These are phyloP conservation scores for Solanum dulcamara DNA, from an alignment of 257 asterid species.

Conservation along the genomic window DNA sequence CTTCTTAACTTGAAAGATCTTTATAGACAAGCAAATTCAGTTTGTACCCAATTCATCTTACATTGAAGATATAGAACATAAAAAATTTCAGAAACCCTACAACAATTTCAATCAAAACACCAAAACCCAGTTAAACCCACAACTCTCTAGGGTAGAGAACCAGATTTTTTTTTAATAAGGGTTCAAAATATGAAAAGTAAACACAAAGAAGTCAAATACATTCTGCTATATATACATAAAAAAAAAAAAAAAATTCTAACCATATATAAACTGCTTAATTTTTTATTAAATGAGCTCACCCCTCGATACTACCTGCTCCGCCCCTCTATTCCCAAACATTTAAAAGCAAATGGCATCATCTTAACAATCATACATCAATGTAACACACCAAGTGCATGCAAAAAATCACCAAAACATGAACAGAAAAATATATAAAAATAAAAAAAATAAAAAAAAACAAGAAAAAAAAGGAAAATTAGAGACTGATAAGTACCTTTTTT, in stretches of 20 bases:
- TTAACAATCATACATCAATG: not conserved
- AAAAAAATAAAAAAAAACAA: not conserved
- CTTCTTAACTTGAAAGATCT: not conserved
- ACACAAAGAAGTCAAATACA: not conserved
- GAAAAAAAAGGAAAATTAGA: not conserved
- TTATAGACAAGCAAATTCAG: not conserved
- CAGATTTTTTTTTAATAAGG: not conserved
- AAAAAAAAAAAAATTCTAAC: not conserved
- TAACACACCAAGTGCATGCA: not conserved
- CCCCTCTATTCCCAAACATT: not conserved
- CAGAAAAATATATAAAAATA: not conserved
- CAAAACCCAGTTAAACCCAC: not conserved
- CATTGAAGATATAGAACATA: not conserved
- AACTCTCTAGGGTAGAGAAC: not conserved
- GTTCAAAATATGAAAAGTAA: not conserved
- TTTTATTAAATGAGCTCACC: not conserved
- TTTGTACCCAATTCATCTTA: not conserved
- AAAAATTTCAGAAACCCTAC: not conserved
- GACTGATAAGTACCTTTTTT: slow-evolving; percentile 17
- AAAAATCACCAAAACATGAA: not conserved
- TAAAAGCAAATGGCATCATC: not conserved
- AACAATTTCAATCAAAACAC: not conserved
- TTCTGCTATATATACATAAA: not conserved
- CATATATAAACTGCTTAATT: too few relatives aligned
- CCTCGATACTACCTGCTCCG: not conserved